phyloP scores from a whole-genome alignment of 129 eudicot genomes.

The Smallanthus sonchifolius region DNA sequence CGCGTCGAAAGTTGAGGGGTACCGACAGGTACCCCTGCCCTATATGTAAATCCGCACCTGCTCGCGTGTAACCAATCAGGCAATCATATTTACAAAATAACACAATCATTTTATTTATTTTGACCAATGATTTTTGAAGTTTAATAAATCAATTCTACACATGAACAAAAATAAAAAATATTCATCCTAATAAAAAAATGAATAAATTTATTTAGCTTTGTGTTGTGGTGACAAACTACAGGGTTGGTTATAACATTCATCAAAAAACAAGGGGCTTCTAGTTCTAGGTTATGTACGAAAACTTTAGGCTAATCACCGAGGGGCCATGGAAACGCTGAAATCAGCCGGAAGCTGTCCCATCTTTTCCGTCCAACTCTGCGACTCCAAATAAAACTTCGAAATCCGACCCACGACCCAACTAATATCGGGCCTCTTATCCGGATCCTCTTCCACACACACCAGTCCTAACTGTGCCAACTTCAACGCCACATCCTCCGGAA shows the following conservation, averaged over 20 bases:
- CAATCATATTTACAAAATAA: not conserved
- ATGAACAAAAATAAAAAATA: not conserved
- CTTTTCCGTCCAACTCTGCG: constrained; percentile 55
- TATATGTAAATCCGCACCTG: too few relatives aligned
- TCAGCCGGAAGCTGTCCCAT: constrained; percentile 50
- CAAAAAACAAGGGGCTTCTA: constrained; percentile 3
- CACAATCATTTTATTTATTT: not conserved
- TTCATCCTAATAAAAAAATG: not conserved
- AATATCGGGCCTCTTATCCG: constrained; percentile 68
- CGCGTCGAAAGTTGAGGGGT: too few relatives aligned
- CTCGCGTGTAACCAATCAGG: too few relatives aligned
- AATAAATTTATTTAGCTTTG: not conserved
- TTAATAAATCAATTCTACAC: too few relatives aligned
- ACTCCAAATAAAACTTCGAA: constrained; percentile 77
- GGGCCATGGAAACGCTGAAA: constrained; percentile 57
- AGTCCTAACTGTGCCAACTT: constrained; percentile 51
- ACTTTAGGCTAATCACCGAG: constrained; percentile 41
- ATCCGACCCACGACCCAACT: constrained; percentile 62
- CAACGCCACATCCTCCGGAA: constrained; percentile 75
- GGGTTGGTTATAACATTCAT: not conserved
- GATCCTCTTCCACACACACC: constrained; percentile 74
- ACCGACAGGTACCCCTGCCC: too few relatives aligned
- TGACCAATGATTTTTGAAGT: not conserved
- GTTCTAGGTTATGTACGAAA: constrained; percentile 1
- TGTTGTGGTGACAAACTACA: not conserved